phyloP scores from a whole-genome alignment of 495 filamentous ascomycete species.

The Neurospora sublineolata region DNA sequence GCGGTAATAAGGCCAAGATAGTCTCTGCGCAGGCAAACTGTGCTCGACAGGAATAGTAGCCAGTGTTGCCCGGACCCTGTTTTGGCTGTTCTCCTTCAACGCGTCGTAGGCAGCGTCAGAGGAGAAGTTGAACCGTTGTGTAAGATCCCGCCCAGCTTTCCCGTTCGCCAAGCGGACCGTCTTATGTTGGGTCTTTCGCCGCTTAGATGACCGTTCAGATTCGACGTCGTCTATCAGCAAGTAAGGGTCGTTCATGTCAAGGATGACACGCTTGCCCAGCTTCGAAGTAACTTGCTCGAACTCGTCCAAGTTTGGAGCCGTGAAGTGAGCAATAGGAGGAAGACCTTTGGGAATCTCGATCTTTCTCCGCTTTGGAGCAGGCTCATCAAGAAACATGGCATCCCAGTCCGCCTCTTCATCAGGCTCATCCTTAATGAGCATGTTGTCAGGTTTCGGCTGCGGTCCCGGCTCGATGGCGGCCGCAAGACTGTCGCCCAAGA shows the following conservation, averaged over 20 bases:
- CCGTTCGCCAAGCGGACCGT: slow-evolving; percentile 45
- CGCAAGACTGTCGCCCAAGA: slow-evolving; percentile 17
- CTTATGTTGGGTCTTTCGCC: slow-evolving; percentile 32
- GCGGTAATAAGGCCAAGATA: slow-evolving; percentile 91
- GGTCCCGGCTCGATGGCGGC: slow-evolving; percentile 7
- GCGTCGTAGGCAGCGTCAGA: slow-evolving; percentile 92
- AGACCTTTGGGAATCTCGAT: slow-evolving; percentile 27
- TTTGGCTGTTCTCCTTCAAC: slow-evolving; percentile 92
- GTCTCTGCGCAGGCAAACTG: slow-evolving; percentile 73
- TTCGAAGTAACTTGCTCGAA: slow-evolving; percentile 51
- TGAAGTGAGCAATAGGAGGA: slow-evolving; percentile 30
- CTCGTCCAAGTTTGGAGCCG: slow-evolving; percentile 35
- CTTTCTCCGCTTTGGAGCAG: slow-evolving; percentile 27
- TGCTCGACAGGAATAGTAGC: slow-evolving; percentile 82
- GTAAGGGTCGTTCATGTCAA: slow-evolving; percentile 87
- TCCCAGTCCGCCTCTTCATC: slow-evolving; percentile 47
- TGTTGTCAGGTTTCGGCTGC: slow-evolving; percentile 14
- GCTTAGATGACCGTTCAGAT: slow-evolving; percentile 38
- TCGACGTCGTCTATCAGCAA: slow-evolving; percentile 55
- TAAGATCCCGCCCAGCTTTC: slow-evolving; percentile 47
- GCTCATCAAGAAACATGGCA: slow-evolving; percentile 33
- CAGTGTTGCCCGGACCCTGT: slow-evolving; percentile 83
- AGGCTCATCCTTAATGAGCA: slow-evolving; percentile 21
- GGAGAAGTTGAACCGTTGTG: slow-evolving; percentile 81
- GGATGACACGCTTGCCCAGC: slow-evolving; percentile 59